phyloP scores from a whole-genome alignment of 2,329 filamentous ascomycete genomes.

The Calonectria pseudoturangicola region DNA sequence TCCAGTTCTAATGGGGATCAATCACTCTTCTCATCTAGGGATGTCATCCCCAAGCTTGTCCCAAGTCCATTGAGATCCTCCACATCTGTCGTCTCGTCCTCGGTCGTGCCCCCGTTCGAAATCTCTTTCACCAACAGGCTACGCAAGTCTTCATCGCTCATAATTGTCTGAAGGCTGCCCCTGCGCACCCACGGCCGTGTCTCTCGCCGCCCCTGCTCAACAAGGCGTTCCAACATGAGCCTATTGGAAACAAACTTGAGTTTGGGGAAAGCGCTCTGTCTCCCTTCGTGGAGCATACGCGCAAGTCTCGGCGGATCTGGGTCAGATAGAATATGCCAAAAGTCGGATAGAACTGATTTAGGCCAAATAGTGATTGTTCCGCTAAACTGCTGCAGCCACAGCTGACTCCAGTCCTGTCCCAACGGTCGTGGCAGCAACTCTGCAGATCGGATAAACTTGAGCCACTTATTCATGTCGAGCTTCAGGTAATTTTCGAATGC shows the following conservation, averaged over 20 bases:
- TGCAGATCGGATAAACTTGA: slow-evolving; percentile 93
- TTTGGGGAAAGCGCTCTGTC: slow-evolving; percentile 92
- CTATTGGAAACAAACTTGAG: slow-evolving; percentile 93
- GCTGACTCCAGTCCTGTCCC: slow-evolving; percentile 96
- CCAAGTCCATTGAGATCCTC: slow-evolving; percentile 54
- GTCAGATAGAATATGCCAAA: slow-evolving; percentile 89
- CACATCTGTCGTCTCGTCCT: slow-evolving; percentile 60
- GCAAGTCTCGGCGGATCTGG: slow-evolving; percentile 84
- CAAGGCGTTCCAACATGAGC: slow-evolving; percentile 84
- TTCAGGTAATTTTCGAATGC: slow-evolving; percentile 97
- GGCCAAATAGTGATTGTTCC: slow-evolving; percentile 99
- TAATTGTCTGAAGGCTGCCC: slow-evolving; percentile 75
- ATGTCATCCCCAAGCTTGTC: slow-evolving; percentile 54
- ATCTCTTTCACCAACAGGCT: slow-evolving; percentile 66
- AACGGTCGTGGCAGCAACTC: slow-evolving; percentile 92
- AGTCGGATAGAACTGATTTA: slow-evolving; percentile 85
- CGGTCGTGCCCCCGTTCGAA: slow-evolving; percentile 58
- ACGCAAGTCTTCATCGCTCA: slow-evolving; percentile 76
- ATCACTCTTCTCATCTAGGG: slow-evolving; percentile 49
- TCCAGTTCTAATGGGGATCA: neutral
- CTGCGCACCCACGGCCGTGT: slow-evolving; percentile 69
- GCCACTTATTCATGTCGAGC: slow-evolving; percentile 97
- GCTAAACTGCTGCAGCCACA: slow-evolving; percentile 96
- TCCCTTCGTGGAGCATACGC: slow-evolving; percentile 92
- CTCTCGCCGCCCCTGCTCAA: slow-evolving; percentile 75